Conservation (phyloP, 192 early-diverging fungal species). For the Coemansia sp. region DNA sequence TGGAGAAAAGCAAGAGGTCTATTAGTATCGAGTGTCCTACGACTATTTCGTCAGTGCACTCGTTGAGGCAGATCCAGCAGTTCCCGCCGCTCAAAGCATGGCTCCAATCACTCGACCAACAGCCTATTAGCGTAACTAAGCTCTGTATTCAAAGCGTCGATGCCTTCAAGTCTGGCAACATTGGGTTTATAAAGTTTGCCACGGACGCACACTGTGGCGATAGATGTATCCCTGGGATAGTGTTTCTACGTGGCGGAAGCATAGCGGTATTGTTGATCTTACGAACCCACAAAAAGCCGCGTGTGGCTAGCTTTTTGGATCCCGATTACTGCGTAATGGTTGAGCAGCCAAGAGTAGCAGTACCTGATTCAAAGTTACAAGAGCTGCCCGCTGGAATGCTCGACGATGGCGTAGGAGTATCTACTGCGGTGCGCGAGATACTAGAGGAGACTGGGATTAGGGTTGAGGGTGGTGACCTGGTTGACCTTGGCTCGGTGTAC, state of each 20-base stretch:
- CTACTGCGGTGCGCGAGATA: conserved; percentile 73
- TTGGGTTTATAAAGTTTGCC: conserved; percentile 80
- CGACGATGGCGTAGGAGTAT: conserved; percentile 63
- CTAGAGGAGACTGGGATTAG: conserved; percentile 80
- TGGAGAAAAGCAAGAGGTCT: conserved; percentile 1
- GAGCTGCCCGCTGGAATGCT: conserved; percentile 91
- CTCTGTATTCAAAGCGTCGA: conserved; percentile 77
- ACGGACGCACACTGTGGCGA: conserved; percentile 58
- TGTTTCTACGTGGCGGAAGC: conserved; percentile 82
- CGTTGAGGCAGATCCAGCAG: conserved; percentile 18
- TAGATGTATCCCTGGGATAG: conserved; percentile 66
- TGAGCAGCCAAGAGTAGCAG: conserved; percentile 73
- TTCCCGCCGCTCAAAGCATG: conserved; percentile 41
- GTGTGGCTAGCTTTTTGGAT: conserved; percentile 26
- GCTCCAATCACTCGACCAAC: conserved; percentile 29
- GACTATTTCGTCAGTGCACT: background rate
- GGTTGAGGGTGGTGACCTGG: conserved; percentile 63
- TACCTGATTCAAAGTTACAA: conserved; percentile 60
- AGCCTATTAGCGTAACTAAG: conserved; percentile 22
- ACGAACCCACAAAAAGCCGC: conserved; percentile 5
- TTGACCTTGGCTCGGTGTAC: conserved; percentile 68
- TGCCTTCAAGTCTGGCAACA: conserved; percentile 60
- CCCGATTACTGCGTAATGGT: conserved; percentile 65
- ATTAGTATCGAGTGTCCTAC: conserved; percentile 25
- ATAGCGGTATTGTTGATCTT: conserved; percentile 74